These are phyloP conservation scores for Raddia guianensis DNA, from an alignment of 176 grass and related monocot genomes.

Conservation along the genomic window DNA sequence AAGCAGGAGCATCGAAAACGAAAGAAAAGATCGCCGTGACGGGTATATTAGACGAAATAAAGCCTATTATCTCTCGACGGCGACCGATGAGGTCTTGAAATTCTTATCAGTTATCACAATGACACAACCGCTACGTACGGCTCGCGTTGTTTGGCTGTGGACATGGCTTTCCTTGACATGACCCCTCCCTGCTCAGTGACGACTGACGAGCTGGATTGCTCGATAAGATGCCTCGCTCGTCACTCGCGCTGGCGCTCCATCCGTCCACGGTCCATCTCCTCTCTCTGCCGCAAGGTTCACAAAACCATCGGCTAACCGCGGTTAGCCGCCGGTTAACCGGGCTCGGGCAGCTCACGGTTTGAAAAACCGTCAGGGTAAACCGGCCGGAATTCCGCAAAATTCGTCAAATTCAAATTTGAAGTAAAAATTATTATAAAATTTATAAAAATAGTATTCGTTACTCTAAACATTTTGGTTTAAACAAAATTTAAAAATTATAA, in stretches of 20 bases:
- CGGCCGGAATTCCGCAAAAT: too few species aligned
- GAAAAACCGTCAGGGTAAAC: too few species aligned
- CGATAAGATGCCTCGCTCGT: neutral
- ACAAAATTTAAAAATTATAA: too few species aligned
- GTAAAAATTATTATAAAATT: too few species aligned
- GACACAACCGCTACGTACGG: neutral
- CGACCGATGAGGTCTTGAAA: neutral
- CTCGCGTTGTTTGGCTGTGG: neutral
- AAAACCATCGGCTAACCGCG: too few species aligned
- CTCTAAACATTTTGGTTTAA: too few species aligned
- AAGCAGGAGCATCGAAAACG: neutral
- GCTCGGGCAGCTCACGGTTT: too few species aligned
- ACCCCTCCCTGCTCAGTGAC: neutral
- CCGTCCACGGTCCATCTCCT: neutral
- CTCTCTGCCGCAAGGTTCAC: too few species aligned
- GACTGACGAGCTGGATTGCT: neutral
- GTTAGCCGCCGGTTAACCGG: too few species aligned
- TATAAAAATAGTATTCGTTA: too few species aligned
- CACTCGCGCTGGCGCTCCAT: neutral
- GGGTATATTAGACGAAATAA: neutral
- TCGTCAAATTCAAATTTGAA: too few species aligned
- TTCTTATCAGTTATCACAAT: neutral
- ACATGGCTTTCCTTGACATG: conserved; percentile 3
- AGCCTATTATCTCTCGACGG: neutral
- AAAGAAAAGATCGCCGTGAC: conserved; percentile 17